Percentiles rank a stretch among this genome's conserved stretches.
These are phyloP conservation scores for Xanthoconium stramineum DNA, from an alignment of 768 basidiomycete genomes.

Conservation along the genomic window DNA sequence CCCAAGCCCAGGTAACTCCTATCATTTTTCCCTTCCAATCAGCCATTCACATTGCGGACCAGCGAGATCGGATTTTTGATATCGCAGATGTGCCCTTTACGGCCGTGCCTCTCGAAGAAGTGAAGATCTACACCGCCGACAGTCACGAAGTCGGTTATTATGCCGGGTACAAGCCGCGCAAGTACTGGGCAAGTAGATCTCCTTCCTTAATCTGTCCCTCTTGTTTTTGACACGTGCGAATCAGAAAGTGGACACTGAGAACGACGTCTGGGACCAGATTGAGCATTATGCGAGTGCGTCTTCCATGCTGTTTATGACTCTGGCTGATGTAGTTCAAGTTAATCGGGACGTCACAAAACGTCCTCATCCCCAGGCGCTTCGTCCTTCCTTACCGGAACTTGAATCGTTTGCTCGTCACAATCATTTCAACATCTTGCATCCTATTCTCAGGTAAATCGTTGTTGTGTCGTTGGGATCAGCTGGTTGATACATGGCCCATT, in stretches of 20 bases:
- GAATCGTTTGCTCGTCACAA: slow-evolving; percentile 48
- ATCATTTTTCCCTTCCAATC: neutral
- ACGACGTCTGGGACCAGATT: slow-evolving; percentile 59
- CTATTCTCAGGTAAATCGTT: slow-evolving; percentile 39
- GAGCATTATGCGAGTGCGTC: slow-evolving; percentile 54
- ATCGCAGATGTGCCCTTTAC: slow-evolving; percentile 46
- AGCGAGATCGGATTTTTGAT: slow-evolving; percentile 48
- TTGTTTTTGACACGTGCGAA: neutral
- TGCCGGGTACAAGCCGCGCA: slow-evolving; percentile 47
- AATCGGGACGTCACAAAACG: slow-evolving; percentile 43
- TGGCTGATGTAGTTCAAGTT: slow-evolving; percentile 31
- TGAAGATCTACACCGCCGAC: slow-evolving; percentile 34
- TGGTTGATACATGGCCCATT: neutral
- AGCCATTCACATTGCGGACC: slow-evolving; percentile 15
- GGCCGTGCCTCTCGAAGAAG: slow-evolving; percentile 40
- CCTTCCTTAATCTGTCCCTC: neutral
- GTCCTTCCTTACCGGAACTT: slow-evolving; percentile 51
- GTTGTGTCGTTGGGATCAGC: neutral
- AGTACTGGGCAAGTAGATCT: slow-evolving; percentile 41
- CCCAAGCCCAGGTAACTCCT: slow-evolving; percentile 34
- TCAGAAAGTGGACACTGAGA: slow-evolving; percentile 49
- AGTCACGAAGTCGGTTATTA: slow-evolving; percentile 43
- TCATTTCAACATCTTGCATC: slow-evolving; percentile 48
- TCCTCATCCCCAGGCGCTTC: slow-evolving; percentile 45
- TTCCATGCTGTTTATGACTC: neutral